phyloP scores from a whole-genome alignment of 2,329 filamentous ascomycete species.

The Botryotinia calthae region DNA sequence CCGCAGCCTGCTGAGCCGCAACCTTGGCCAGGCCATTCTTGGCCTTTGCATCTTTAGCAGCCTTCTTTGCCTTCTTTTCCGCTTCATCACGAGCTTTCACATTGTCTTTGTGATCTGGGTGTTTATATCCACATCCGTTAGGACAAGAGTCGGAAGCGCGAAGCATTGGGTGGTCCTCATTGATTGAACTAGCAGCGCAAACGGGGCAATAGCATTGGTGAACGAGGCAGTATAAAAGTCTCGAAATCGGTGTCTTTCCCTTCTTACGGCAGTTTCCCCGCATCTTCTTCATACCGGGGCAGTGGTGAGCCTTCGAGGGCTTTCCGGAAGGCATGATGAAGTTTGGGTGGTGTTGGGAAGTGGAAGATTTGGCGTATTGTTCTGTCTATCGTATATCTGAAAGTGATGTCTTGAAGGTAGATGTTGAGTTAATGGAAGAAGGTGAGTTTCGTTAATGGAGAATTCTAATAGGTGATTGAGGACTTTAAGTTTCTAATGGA shows the following conservation, averaged over 20 bases:
- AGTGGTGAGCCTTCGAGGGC: background rate
- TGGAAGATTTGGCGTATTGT: background rate
- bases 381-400: background rate
- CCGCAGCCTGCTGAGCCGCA: background rate
- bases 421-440: background rate
- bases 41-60: background rate
- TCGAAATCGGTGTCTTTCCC: rapidly evolving
- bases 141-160: background rate
- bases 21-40: background rate
- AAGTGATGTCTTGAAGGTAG: background rate
- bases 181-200: background rate
- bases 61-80: background rate
- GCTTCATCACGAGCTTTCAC: background rate
- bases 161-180: rapidly evolving
- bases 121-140: background rate
- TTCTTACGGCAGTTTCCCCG: background rate
- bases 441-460: background rate
- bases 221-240: background rate
- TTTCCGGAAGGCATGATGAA: background rate
- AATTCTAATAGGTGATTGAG: background rate
- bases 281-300: background rate
- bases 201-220: background rate
- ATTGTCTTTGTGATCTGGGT: background rate
- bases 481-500: background rate
- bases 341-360: background rate